Evolutionary conservation across 441 rosid species (phyloP).

Genomic region (Arabidopsis lyrata): DNA sequence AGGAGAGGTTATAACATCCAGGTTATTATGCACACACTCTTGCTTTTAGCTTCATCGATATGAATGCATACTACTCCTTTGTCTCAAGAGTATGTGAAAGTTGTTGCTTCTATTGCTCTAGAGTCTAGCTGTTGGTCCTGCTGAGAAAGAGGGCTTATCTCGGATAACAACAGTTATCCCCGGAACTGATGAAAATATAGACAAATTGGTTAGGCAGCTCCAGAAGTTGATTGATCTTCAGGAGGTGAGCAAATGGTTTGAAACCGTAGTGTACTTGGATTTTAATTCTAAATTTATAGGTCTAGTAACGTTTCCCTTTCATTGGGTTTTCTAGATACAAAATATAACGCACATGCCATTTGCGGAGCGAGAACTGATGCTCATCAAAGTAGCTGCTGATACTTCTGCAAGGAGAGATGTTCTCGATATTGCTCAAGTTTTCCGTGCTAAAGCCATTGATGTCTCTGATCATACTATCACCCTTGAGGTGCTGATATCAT

Average conservation of each 20-base stretch:
- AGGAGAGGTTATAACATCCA: constrained; percentile 79
- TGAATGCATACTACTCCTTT: constrained; percentile 2
- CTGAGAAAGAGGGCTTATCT: constrained; percentile 67
- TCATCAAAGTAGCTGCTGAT: constrained; percentile 86
- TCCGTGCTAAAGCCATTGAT: constrained; percentile 83
- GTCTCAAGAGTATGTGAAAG: constrained; percentile 26
- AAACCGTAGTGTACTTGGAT: constrained; percentile 3
- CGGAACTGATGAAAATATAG: constrained; percentile 65
- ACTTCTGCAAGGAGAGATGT: constrained; percentile 83
- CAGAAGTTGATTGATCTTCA: constrained; percentile 68
- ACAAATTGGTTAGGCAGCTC: constrained; percentile 67
- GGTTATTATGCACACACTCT: constrained; percentile 46
- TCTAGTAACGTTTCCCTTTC: constrained; percentile 20
- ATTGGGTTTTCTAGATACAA: constrained; percentile 51
- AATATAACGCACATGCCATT: constrained; percentile 84
- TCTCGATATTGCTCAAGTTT: constrained; percentile 84
- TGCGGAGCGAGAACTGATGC: constrained; percentile 86
- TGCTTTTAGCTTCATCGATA: constrained; percentile 17
- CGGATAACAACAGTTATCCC: constrained; percentile 79
- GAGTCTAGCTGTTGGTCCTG: constrained; percentile 77
- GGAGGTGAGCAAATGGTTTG: constrained; percentile 51
- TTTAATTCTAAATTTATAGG: not conserved
- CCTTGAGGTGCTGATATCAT: constrained; percentile 65
- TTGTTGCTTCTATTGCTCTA: constrained; percentile 39
- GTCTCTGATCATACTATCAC: constrained; percentile 91